phyloP scores from a whole-genome alignment of 208 protist genomes.

The Trichomonas gallinae region DNA sequence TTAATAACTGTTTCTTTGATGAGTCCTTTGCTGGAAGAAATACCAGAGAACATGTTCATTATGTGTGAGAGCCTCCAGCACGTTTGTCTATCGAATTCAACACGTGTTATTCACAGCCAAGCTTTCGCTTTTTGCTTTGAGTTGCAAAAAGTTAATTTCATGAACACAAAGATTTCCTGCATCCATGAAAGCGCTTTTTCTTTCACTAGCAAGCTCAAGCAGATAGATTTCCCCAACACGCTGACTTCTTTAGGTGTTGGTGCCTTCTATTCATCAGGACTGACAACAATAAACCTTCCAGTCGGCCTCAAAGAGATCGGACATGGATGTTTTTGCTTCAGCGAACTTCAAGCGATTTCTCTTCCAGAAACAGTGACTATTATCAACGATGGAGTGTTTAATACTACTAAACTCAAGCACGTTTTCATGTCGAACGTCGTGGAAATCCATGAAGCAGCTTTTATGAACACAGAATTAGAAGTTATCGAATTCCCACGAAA shows the following conservation, averaged over 20 bases:
- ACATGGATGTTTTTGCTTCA: neutral
- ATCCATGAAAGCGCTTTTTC: neutral
- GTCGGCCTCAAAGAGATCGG: neutral
- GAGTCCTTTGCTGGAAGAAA: neutral
- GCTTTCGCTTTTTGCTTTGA: neutral
- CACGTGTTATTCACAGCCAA: too few relatives aligned
- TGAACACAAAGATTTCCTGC: neutral
- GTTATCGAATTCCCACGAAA: neutral
- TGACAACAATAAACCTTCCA: neutral
- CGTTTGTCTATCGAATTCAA: too few relatives aligned
- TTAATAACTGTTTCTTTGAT: neutral
- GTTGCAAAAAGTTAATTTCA: neutral
- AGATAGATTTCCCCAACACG: neutral
- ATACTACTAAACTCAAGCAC: neutral
- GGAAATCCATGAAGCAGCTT: neutral
- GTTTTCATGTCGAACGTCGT: neutral
- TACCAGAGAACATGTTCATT: neutral
- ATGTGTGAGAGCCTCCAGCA: neutral
- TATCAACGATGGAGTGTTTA: neutral
- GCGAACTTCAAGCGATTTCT: neutral
- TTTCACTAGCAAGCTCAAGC: neutral
- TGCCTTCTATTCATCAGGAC: neutral
- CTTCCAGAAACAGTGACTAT: neutral
- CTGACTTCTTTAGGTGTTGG: neutral
- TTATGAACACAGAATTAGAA: neutral